These are phyloP conservation scores for Nemania diffusa DNA, from an alignment of 2,329 filamentous ascomycete species.

Conservation along the genomic window DNA sequence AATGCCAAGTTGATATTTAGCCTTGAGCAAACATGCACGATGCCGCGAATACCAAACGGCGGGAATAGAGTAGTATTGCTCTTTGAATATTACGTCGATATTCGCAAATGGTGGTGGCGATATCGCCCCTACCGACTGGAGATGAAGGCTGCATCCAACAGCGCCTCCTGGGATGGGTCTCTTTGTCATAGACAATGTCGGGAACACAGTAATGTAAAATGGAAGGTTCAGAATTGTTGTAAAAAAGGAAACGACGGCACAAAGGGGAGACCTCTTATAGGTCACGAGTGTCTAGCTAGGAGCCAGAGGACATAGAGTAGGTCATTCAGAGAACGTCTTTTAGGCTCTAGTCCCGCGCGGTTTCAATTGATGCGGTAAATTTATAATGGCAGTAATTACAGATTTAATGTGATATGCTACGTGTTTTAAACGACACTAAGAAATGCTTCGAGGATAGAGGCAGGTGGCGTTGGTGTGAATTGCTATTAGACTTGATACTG, in stretches of 20 bases:
- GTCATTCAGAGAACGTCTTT: neutral
- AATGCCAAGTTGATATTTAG: neutral
- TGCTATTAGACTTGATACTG: neutral
- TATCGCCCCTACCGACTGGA: constrained; percentile 3
- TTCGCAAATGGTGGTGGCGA: constrained; percentile 8
- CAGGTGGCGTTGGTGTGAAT: neutral
- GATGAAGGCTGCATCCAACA: neutral
- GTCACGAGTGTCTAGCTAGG: constrained; percentile 3
- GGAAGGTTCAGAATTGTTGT: constrained; percentile 1
- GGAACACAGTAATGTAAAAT: constrained; percentile 10
- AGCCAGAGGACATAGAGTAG: neutral
- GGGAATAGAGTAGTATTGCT: neutral
- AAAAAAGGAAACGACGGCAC: neutral
- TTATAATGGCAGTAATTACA: neutral
- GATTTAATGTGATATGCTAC: neutral
- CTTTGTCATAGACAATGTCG: constrained; percentile 21
- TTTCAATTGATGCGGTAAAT: constrained; percentile 15
- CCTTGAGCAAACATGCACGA: neutral
- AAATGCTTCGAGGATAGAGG: neutral
- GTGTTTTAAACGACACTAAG: neutral
- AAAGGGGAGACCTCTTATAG: neutral
- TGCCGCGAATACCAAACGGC: neutral
- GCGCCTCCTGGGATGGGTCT: constrained; percentile 15
- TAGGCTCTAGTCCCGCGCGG: constrained; percentile 6
- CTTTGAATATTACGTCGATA: neutral